phyloP scores from a whole-genome alignment of 306 rosid species.

The Acacia acuminata region DNA sequence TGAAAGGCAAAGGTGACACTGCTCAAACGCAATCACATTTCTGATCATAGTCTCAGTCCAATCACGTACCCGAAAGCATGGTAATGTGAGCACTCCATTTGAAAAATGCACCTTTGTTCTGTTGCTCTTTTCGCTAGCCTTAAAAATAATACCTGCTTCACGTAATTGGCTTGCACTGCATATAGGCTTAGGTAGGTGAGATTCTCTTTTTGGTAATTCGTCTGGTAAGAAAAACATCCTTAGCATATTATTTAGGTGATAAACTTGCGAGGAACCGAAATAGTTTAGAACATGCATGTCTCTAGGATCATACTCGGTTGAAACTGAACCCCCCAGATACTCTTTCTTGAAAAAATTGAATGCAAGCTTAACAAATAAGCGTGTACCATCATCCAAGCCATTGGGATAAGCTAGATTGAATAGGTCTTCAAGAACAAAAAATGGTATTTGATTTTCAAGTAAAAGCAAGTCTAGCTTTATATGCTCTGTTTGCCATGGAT shows the following conservation, averaged over 20 bases:
- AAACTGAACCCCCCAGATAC: no score
- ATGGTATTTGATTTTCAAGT: neutral
- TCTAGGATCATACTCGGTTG: no score
- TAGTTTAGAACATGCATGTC: no score
- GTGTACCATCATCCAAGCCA: no score
- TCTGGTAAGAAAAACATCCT: no score
- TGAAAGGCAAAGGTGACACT: neutral
- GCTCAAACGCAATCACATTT: conserved; percentile 24
- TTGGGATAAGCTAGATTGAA: neutral
- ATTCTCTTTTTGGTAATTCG: no score
- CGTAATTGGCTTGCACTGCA: conserved; percentile 22
- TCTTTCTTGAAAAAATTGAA: neutral
- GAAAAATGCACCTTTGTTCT: neutral
- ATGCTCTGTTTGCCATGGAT: neutral
- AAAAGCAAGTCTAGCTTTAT: neutral
- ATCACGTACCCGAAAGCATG: neutral
- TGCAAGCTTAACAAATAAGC: neutral
- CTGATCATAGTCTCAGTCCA: neutral
- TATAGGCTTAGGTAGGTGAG: no score
- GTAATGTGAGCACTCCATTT: neutral
- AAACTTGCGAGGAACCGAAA: no score
- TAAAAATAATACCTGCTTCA: conserved; percentile 34
- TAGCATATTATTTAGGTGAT: neutral
- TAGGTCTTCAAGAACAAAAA: neutral
- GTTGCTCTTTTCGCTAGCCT: no score